These are phyloP conservation scores for Entomortierella lignicola DNA, from an alignment of 192 early-diverging fungal species.

Conservation along the genomic window DNA sequence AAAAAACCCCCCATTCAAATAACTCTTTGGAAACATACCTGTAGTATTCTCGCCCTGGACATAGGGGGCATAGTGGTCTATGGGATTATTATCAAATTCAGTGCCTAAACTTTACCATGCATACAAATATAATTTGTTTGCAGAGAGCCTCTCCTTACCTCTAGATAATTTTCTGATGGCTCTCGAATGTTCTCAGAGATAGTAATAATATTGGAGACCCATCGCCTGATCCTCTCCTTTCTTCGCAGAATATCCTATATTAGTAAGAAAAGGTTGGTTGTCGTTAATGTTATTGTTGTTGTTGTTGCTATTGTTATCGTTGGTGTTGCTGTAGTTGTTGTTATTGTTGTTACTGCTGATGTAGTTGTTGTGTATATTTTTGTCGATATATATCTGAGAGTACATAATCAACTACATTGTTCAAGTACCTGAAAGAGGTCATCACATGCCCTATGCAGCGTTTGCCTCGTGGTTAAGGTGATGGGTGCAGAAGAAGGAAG, in stretches of 20 bases:
- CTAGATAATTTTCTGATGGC: slow-evolving; percentile 16
- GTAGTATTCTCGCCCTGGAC: slow-evolving; percentile 40
- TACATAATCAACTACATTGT: background rate
- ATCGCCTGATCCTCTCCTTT: slow-evolving; percentile 31
- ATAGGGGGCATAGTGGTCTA: slow-evolving; percentile 45
- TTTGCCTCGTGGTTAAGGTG: slow-evolving; percentile 27
- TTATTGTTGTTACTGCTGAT: too few species aligned
- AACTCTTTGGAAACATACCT: slow-evolving; percentile 10
- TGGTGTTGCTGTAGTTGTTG: too few species aligned
- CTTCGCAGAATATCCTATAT: slow-evolving; percentile 41
- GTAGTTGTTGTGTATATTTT: too few species aligned
- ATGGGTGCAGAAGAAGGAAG: slow-evolving; percentile 13
- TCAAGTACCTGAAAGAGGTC: slow-evolving; percentile 26
- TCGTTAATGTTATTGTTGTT: too few species aligned
- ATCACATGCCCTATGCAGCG: slow-evolving; percentile 31
- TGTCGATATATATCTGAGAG: too few species aligned
- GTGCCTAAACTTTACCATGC: background rate
- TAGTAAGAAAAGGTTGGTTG: background rate
- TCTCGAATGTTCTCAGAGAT: slow-evolving; percentile 48
- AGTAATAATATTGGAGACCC: slow-evolving; percentile 38
- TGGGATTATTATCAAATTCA: background rate
- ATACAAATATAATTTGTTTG: background rate
- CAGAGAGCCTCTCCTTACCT: slow-evolving; percentile 12
- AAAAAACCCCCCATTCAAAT: background rate
- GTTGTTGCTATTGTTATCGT: too few species aligned